These are phyloP conservation scores for Ophiostoma sp. DNA, from an alignment of 2,329 filamentous ascomycete species.

Conservation along the genomic window DNA sequence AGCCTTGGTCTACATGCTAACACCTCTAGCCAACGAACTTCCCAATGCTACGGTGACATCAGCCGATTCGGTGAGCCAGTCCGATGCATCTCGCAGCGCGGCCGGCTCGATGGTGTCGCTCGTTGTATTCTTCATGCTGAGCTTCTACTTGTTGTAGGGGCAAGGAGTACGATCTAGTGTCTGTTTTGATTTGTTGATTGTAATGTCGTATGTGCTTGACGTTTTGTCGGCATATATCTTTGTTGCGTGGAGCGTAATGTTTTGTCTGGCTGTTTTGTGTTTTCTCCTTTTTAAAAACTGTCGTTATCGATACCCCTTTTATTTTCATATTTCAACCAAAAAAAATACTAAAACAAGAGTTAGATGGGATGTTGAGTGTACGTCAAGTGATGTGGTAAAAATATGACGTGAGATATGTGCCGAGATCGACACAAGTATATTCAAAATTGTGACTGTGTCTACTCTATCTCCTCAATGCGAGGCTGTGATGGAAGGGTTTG, in stretches of 20 bases:
- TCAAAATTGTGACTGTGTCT: neutral
- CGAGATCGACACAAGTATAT: neutral
- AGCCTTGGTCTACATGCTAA: neutral
- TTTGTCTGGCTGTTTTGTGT: neutral
- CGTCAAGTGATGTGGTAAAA: neutral
- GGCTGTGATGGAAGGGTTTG: slow-evolving; percentile 9
- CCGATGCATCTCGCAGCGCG: neutral
- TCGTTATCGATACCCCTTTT: slow-evolving; percentile 15
- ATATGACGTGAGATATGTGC: neutral
- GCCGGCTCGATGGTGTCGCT: slow-evolving; percentile 18
- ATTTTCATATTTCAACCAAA: neutral
- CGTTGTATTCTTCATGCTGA: slow-evolving; percentile 20
- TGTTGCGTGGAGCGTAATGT: slow-evolving; percentile 6
- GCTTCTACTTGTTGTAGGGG: slow-evolving; percentile 22
- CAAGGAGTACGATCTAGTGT: neutral
- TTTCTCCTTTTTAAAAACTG: slow-evolving; percentile 16
- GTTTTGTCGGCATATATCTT: neutral
- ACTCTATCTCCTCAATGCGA: slow-evolving; percentile 31
- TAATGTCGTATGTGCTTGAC: neutral
- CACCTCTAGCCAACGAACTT: neutral
- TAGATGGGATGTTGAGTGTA: neutral
- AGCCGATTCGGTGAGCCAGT: neutral
- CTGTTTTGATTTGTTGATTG: neutral
- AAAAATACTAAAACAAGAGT: slow-evolving; percentile 6
- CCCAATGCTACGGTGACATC: slow-evolving; percentile 6